These are phyloP conservation scores for Kentomonas sorsogonicus DNA, from an alignment of 208 protist genomes.

Conservation along the genomic window DNA sequence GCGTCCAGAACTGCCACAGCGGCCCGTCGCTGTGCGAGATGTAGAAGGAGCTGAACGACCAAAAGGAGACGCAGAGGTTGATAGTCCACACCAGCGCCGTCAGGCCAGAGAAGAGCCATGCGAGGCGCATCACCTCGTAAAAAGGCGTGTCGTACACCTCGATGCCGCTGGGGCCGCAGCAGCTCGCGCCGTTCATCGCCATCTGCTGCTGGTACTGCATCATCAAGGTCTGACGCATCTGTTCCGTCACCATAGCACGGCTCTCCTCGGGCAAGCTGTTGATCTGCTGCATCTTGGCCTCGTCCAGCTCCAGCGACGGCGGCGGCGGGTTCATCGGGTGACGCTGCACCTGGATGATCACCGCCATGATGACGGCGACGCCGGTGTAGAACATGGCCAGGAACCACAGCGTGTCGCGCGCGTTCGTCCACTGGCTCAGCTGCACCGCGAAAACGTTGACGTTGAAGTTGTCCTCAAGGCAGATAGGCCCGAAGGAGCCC, in stretches of 20 bases:
- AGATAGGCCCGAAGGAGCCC: constrained; percentile 44
- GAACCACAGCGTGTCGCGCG: constrained; percentile 59
- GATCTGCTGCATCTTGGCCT: constrained; percentile 30
- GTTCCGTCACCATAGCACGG: no score
- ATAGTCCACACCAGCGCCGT: constrained; percentile 50
- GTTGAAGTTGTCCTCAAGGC: constrained; percentile 61
- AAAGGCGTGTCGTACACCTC: constrained; percentile 80
- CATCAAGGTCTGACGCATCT: constrained; percentile 45
- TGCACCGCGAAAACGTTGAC: constrained; percentile 57
- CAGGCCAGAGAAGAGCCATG: constrained; percentile 71
- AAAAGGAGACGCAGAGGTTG: constrained; percentile 63
- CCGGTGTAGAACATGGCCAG: constrained; percentile 61
- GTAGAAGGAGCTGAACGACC: constrained; percentile 55
- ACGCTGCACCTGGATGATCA: constrained; percentile 42
- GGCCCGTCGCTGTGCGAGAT: constrained; percentile 24
- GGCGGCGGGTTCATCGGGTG: constrained; percentile 6
- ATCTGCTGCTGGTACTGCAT: constrained; percentile 32
- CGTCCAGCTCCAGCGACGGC: constrained; percentile 28
- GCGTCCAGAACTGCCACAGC: constrained; percentile 52
- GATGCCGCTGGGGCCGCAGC: constrained; percentile 26
- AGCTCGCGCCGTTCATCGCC: constrained; percentile 15
- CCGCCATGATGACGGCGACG: constrained; percentile 49
- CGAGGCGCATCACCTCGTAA: constrained; percentile 79
- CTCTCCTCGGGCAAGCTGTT: constrained; percentile 46
- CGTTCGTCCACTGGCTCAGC: constrained; percentile 58